These are phyloP conservation scores for Furcasterigmium sp. DNA, from an alignment of 2,329 filamentous ascomycete genomes.

Conservation along the genomic window DNA sequence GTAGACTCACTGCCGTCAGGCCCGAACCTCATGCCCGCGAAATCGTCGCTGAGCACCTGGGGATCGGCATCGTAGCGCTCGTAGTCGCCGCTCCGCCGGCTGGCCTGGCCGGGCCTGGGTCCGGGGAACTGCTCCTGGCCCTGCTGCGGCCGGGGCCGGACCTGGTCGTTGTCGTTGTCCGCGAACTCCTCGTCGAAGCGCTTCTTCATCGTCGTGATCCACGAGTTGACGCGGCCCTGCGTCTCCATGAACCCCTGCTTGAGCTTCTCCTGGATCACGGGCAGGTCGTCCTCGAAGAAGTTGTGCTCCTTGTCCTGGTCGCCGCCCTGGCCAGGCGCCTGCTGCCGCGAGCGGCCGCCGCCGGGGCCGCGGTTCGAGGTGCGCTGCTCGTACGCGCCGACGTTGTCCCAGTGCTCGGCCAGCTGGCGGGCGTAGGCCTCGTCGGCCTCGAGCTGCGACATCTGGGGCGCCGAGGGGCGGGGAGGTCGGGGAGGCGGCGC, in stretches of 20 bases:
- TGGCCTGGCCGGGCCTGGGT: slow-evolving; percentile 54
- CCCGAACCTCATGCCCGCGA: slow-evolving; percentile 63
- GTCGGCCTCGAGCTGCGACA: slow-evolving; percentile 82
- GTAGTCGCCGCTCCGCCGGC: slow-evolving; percentile 76
- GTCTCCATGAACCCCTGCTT: slow-evolving; percentile 94
- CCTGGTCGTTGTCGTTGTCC: slow-evolving; percentile 54
- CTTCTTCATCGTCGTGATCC: slow-evolving; percentile 90
- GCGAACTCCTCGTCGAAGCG: slow-evolving; percentile 85
- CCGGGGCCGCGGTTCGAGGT: slow-evolving; percentile 37
- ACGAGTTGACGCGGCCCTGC: slow-evolving; percentile 85
- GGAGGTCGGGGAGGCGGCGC: slow-evolving; percentile 74
- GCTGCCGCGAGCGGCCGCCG: slow-evolving; percentile 19
- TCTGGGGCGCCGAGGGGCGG: slow-evolving; percentile 60
- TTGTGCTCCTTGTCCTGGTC: slow-evolving; percentile 70
- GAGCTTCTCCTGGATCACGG: slow-evolving; percentile 87
- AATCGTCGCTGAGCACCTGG: slow-evolving; percentile 84
- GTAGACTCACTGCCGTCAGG: slow-evolving; percentile 53
- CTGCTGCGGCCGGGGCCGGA: slow-evolving; percentile 27
- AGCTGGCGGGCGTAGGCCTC: slow-evolving; percentile 89
- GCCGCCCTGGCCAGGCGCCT: slow-evolving; percentile 25
- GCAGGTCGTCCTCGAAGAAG: slow-evolving; percentile 94
- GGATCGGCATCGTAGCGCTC: slow-evolving; percentile 94
- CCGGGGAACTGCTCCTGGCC: slow-evolving; percentile 12
- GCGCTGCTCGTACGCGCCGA: slow-evolving; percentile 51
- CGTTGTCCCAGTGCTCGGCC: slow-evolving; percentile 79